A percentile compares a stretch with the other conserved stretches of the same genome.
Evolutionary conservation across 2,329 filamentous ascomycete species (phyloP).

Genomic region (Aureobasidium sp.): DNA sequence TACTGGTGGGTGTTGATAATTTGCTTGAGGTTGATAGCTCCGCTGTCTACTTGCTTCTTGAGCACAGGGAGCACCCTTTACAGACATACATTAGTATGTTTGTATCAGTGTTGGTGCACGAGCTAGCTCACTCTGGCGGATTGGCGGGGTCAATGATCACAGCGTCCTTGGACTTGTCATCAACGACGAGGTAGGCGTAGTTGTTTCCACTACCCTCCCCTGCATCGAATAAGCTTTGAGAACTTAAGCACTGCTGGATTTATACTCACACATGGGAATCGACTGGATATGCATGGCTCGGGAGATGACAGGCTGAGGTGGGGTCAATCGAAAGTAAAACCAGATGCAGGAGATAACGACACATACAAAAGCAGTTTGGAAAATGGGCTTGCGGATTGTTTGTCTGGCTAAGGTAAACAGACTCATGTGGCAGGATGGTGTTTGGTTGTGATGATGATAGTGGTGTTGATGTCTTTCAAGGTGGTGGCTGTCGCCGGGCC

Average conservation of each 20-base stretch:
- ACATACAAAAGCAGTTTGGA: conserved; percentile 8
- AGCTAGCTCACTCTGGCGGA: conserved; percentile 58
- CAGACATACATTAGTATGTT: not conserved
- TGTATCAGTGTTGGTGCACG: not conserved
- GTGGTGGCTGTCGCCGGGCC: not conserved
- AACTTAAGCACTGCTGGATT: not conserved
- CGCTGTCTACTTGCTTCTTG: conserved; percentile 62
- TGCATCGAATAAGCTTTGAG: conserved; percentile 28
- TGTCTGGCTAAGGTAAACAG: conserved; percentile 9
- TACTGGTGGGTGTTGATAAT: conserved; percentile 98
- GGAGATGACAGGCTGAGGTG: conserved; percentile 9
- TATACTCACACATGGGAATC: conserved; percentile 73
- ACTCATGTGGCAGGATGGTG: conserved; percentile 10
- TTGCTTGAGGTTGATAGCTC: conserved; percentile 72
- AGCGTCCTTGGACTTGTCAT: conserved; percentile 44
- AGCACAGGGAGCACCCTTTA: conserved; percentile 54
- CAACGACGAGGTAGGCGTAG: conserved; percentile 63
- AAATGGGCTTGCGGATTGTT: conserved; percentile 6
- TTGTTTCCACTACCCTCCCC: conserved; percentile 74
- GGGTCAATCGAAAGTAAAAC: conserved; percentile 14
- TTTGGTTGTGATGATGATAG: not conserved
- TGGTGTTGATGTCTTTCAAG: not conserved
- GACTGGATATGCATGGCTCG: conserved; percentile 73
- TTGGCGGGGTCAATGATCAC: conserved; percentile 73
- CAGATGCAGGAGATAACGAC: not conserved